These are phyloP conservation scores for Botrytis paeoniae DNA, from an alignment of 2,329 filamentous ascomycete species.

Conservation along the genomic window DNA sequence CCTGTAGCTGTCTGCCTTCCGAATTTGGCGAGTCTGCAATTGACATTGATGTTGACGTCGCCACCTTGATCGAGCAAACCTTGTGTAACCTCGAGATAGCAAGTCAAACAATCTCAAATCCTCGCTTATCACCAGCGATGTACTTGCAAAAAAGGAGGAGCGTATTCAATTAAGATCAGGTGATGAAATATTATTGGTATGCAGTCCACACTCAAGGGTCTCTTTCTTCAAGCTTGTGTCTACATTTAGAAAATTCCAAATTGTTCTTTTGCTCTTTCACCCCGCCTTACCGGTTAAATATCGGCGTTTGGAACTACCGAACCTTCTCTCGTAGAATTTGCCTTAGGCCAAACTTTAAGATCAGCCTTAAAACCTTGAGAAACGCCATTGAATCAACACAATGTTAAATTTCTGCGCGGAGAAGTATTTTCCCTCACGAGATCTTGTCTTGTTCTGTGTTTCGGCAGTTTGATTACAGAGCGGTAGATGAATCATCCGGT, in stretches of 20 bases:
- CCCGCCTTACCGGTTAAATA: constrained; percentile 9
- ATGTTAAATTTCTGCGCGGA: constrained; percentile 1
- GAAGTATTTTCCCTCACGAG: background rate
- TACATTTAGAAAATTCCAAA: background rate
- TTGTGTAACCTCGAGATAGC: background rate
- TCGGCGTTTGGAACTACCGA: background rate
- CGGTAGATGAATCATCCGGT: background rate
- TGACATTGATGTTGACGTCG: constrained; percentile 1
- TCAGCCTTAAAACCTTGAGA: background rate
- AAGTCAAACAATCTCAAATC: constrained; percentile 3
- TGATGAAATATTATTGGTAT: constrained; percentile 7
- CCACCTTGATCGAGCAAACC: background rate
- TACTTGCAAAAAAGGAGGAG: background rate
- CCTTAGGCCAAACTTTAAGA: background rate
- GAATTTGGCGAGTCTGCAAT: background rate
- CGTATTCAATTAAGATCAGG: background rate
- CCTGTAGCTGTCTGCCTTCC: background rate
- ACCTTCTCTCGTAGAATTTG: background rate
- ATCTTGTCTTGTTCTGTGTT: background rate
- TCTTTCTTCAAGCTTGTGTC: background rate
- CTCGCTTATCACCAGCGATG: background rate
- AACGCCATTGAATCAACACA: background rate
- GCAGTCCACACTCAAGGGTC: background rate
- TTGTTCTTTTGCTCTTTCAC: background rate
- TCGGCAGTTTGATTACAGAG: background rate